Base-by-base conservation (phyloP, 2,329 filamentous ascomycete species). In the Colletotrichum horii region DNA sequence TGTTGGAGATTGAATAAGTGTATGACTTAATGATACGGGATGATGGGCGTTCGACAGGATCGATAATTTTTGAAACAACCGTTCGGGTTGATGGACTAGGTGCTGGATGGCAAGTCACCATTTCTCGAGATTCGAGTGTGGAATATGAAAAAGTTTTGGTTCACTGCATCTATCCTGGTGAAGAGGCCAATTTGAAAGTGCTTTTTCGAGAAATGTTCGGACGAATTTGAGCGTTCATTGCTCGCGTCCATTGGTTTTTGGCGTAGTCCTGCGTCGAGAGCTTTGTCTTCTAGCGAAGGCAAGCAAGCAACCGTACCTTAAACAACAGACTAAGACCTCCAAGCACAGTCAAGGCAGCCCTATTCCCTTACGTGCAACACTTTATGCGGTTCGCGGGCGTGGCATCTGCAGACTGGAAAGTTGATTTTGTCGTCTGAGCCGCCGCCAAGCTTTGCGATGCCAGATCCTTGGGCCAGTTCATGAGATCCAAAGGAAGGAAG, bases 1-100 rank as follows among this genome's bases (percentile, higher is more conserved):
- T 89, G 28, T 79, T 92, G 65, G 88, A 90, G 81, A 82, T 85
- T 72, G 84, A 89, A 74, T 84, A 83, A 64, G n/a, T 68, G 15
- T 67, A 62, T 16, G 56, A 48, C 55, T 43, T 64, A 75, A 68
- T 75, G 62, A 75, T 11, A 72, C 36, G 58, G 61, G 28, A 74
- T 62, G 38, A 60, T 56, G 26, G 58, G 73, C 64, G 65, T 73
- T 75, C 55, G 58, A 69, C 38, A 34, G 70, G 66, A 43, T 58
- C 28, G 65, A 70, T 22, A 19, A 55, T 43, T 34, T 66, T 56
- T 28, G 58, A 69, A 52, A 48, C 56, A 56, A 14, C 38, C 55
- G 55, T 71, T 43, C 32, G 12, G 52, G n/a, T 48, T 26, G 38
- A 75, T 43, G 52, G 62, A 38, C 15, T 32, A 38, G 28, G 52